phyloP scores from a whole-genome alignment of 106 monocot species.

The Gastrodia elata region DNA sequence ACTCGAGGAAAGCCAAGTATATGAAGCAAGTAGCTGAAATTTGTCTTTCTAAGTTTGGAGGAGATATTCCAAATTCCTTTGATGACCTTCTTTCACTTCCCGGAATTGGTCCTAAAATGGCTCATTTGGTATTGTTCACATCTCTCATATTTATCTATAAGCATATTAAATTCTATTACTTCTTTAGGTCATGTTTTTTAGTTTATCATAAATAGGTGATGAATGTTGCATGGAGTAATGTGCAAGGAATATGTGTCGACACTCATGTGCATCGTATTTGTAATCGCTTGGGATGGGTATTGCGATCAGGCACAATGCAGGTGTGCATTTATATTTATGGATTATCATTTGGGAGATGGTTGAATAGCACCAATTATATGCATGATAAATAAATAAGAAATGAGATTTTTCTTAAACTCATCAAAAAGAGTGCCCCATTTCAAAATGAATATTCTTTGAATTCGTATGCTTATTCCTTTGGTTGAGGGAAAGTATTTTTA shows the following conservation, averaged over 20 bases:
- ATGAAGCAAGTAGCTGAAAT: constrained; percentile 83
- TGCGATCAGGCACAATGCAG: constrained; percentile 49
- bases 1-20: constrained; percentile 76
- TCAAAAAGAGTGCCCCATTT: not conserved
- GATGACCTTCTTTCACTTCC: constrained; percentile 69
- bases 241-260: constrained; percentile 99
- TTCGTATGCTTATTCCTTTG: not conserved
- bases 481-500: not conserved
- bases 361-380: not conserved
- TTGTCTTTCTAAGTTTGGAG: constrained; percentile 70
- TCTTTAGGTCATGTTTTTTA: not conserved
- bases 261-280: constrained; percentile 98
- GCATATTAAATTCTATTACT: not conserved
- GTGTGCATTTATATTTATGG: constrained; percentile 15
- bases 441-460: not conserved
- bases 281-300: constrained; percentile 96
- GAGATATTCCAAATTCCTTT: constrained; percentile 83
- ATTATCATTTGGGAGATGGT: not conserved
- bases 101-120: constrained; percentile 96
- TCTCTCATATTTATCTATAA: not conserved
- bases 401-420: not conserved
- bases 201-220: constrained; percentile 44
- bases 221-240: constrained; percentile 85
- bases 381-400: not conserved
- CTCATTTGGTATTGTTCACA: constrained; percentile 61